Evolutionary conservation across 257 asterid genomes (phyloP).

Genomic region (Lycium ferocissimum): DNA sequence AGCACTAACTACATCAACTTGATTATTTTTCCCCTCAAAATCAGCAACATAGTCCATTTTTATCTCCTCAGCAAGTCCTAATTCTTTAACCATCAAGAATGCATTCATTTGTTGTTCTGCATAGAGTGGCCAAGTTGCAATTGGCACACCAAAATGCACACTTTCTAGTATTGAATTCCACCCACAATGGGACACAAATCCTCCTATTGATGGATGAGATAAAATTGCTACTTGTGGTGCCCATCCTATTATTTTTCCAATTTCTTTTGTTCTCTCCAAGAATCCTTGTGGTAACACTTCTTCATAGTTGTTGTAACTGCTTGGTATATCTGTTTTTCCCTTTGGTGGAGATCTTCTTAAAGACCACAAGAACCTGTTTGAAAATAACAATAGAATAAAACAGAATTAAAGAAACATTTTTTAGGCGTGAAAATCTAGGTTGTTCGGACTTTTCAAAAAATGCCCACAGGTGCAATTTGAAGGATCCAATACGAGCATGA

Average conservation of each 20-base stretch:
- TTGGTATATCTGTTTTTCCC: neutral
- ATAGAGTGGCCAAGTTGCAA: slow-evolving; percentile 45
- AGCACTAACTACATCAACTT: neutral
- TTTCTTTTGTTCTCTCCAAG: slow-evolving; percentile 33
- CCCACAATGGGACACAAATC: slow-evolving; percentile 42
- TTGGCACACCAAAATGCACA: slow-evolving; percentile 38
- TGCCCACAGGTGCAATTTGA: fast-evolving
- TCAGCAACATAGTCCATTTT: slow-evolving; percentile 34
- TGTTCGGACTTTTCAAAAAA: neutral
- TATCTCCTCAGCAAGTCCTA: slow-evolving; percentile 38
- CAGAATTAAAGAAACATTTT: neutral
- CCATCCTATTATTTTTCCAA: slow-evolving; percentile 42
- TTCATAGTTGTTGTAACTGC: slow-evolving; percentile 5
- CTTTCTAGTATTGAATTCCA: slow-evolving; percentile 42
- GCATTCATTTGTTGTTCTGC: slow-evolving; percentile 48
- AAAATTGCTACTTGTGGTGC: slow-evolving; percentile 37
- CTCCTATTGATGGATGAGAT: slow-evolving; percentile 38
- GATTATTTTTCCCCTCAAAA: neutral
- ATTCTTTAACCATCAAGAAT: slow-evolving; percentile 40
- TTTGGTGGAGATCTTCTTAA: slow-evolving; percentile 32
- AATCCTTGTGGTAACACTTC: slow-evolving; percentile 38
- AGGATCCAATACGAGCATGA: neutral
- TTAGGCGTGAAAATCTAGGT: neutral
- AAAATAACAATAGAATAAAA: neutral
- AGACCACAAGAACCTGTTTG: slow-evolving; percentile 38